Base-by-base conservation (phyloP, 441 rosid species). In the Gossypium armourianum region DNA sequence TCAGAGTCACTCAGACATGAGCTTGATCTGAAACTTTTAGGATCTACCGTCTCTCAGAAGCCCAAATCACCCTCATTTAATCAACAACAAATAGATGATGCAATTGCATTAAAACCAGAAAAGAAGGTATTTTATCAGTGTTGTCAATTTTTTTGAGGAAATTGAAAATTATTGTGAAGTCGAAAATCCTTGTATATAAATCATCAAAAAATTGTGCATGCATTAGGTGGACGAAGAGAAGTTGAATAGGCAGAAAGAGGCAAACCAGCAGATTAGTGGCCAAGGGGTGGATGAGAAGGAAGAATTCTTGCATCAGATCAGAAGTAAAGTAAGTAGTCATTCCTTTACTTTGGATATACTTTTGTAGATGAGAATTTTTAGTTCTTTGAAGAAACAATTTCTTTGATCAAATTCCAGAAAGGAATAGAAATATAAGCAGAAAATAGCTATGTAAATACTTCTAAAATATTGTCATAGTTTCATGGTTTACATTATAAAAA, bases 291-390 rank as follows among this genome's bases (percentile, higher is more conserved):
- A 82, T 43, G 93, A 87, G 62, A 84, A 84, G 81, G 95, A 79
- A 16, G 95, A 93, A 69, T 88, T 93, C 74, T 84, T 89, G 74
- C 86, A 85, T 60, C 97, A 91, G 80, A 91, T 91, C 47, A 78
- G 91, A 85, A 56, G 83, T 52, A 89, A 90, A 83, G 93, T 88
- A 72, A 82, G 96, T 79, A 61, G 63, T 36, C 12, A 40, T 65
- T 66, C 66, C 71, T 64, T 2, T 21, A 32, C 40, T 69, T 50
- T 29, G 53, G 62, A 2, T 20, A 17, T n/a, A 20, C 29, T 9
- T 16, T 24, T 26, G 8, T 2, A 52, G 59, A 26, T 8, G 9
- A 67, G 20, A 53, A 28, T 15, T 67, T 50, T 12, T 23, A 24
- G 7, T 66, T 23, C 7, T 16, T 7, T 26, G 56, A 49, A 47